Evolutionary conservation across 202 grass and related monocot genomes (phyloP).

Genomic region (Schoenoplectus triqueter): DNA sequence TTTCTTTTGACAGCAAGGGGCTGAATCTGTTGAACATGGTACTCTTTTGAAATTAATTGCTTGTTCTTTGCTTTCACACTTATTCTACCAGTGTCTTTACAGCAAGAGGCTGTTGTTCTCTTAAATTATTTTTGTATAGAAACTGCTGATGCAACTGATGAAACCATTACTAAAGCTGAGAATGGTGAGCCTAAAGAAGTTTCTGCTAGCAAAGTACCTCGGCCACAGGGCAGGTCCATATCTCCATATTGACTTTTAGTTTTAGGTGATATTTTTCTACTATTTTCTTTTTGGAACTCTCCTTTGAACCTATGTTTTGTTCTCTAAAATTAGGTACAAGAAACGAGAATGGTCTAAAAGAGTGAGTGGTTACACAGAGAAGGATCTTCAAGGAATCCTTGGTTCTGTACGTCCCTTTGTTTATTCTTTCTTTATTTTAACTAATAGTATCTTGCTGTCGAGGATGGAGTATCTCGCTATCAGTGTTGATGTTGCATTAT

Average conservation of each 20-base stretch:
- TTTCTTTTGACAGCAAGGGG: slow-evolving; percentile 60
- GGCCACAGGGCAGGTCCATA: slow-evolving; percentile 87
- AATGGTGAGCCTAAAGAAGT: slow-evolving; percentile 56
- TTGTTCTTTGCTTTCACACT: not conserved
- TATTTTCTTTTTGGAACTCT: slow-evolving; percentile 4
- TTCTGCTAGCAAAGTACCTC: slow-evolving; percentile 61
- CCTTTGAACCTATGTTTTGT: slow-evolving; percentile 15
- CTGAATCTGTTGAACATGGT: slow-evolving; percentile 67
- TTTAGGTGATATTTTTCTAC: not conserved
- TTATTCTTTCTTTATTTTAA: slow-evolving; percentile 29
- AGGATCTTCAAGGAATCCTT: slow-evolving; percentile 98
- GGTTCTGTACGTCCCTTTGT: slow-evolving; percentile 47
- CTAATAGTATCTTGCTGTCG: not conserved
- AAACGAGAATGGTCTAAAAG: slow-evolving; percentile 88
- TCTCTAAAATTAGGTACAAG: slow-evolving; percentile 64
- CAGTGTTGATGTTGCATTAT: not conserved
- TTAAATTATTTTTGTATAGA: slow-evolving; percentile 42
- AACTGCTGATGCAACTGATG: slow-evolving; percentile 44
- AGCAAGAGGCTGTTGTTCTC: not conserved
- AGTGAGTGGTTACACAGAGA: slow-evolving; percentile 72
- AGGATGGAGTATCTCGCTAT: not conserved
- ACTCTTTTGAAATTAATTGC: slow-evolving; percentile 1
- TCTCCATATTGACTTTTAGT: not conserved
- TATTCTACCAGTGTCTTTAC: not conserved
- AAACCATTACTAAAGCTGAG: slow-evolving; percentile 49